Conservation (phyloP, 192 early-diverging fungal species). For the Linnemannia hyalina region DNA sequence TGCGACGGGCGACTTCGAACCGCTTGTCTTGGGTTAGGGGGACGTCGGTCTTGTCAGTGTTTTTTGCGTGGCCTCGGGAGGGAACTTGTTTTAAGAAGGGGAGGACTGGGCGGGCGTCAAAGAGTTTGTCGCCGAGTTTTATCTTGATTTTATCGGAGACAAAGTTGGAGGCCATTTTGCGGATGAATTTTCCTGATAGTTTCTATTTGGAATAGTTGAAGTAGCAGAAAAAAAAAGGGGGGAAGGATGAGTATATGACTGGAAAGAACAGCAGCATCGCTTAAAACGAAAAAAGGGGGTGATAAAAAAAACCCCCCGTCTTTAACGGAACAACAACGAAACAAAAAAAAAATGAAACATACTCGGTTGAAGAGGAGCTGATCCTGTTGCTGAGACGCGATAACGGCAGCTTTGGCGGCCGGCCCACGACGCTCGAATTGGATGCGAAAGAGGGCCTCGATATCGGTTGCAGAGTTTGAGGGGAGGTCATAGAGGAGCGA, state of each 20-base stretch:
- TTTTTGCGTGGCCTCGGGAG: conserved; percentile 9
- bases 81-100: conserved; percentile 36
- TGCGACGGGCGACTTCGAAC: conserved; percentile 30
- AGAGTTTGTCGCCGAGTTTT: conserved; percentile 25
- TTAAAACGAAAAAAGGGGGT: neutral
- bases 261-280: neutral
- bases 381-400: conserved; percentile 26
- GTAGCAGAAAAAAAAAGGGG: neutral
- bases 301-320: neutral
- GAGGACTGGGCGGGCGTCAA: conserved; percentile 33
- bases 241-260: neutral
- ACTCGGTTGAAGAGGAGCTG: conserved; percentile 46
- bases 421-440: conserved; percentile 43
- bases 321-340: neutral
- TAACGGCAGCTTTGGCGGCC: conserved; percentile 22
- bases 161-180: conserved; percentile 37
- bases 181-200: conserved; percentile 38
- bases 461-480: conserved; percentile 30
- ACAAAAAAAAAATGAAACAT: neutral
- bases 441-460: conserved; percentile 44
- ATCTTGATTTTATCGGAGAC: conserved; percentile 17
- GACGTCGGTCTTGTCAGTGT: conserved; percentile 24
- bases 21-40: conserved; percentile 34
- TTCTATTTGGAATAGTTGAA: conserved; percentile 7
- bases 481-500: conserved; percentile 47